These are phyloP conservation scores for Passiflora organensis DNA, from an alignment of 345 rosid species.

Conservation along the genomic window DNA sequence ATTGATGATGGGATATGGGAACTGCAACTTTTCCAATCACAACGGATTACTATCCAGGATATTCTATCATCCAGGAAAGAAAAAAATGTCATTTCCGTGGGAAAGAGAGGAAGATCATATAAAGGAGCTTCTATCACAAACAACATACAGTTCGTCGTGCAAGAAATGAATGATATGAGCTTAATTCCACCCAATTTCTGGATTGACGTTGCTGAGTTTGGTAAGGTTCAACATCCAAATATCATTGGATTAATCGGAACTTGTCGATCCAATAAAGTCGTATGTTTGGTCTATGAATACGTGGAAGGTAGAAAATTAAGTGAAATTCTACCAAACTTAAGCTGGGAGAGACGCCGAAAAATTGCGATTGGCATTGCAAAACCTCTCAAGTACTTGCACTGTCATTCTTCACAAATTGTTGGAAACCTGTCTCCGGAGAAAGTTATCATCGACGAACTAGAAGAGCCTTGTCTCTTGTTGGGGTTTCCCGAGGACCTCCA, in stretches of 20 bases:
- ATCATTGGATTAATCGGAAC: slow-evolving; percentile 46
- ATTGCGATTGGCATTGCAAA: slow-evolving; percentile 55
- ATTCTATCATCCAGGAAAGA: slow-evolving; percentile 40
- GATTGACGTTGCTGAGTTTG: slow-evolving; percentile 28
- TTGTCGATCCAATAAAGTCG: slow-evolving; percentile 45
- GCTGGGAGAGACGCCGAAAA: slow-evolving; percentile 58
- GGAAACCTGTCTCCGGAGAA: slow-evolving; percentile 56
- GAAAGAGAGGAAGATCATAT: slow-evolving; percentile 25
- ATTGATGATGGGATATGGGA: slow-evolving; percentile 69
- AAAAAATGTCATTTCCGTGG: slow-evolving; percentile 40
- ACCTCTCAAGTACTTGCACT: slow-evolving; percentile 62
- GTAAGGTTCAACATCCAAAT: slow-evolving; percentile 53
- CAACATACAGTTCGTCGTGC: slow-evolving; percentile 36
- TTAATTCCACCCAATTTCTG: slow-evolving; percentile 33
- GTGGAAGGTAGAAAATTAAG: slow-evolving; percentile 48
- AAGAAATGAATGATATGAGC: slow-evolving; percentile 32
- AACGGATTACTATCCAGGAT: slow-evolving; percentile 34
- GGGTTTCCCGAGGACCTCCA: slow-evolving; percentile 32
- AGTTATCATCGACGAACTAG: slow-evolving; percentile 45
- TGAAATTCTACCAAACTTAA: slow-evolving; percentile 37
- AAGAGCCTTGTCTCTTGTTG: slow-evolving; percentile 44
- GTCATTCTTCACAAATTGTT: slow-evolving; percentile 28
- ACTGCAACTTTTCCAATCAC: slow-evolving; percentile 47
- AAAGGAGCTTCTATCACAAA: slow-evolving; percentile 29
- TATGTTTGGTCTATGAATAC: slow-evolving; percentile 49